Evolutionary conservation across 1,139 yeast genomes (phyloP), one percentile per base, ranked within the genome.

Genomic region (Suhomyces yuchorum): DNA sequence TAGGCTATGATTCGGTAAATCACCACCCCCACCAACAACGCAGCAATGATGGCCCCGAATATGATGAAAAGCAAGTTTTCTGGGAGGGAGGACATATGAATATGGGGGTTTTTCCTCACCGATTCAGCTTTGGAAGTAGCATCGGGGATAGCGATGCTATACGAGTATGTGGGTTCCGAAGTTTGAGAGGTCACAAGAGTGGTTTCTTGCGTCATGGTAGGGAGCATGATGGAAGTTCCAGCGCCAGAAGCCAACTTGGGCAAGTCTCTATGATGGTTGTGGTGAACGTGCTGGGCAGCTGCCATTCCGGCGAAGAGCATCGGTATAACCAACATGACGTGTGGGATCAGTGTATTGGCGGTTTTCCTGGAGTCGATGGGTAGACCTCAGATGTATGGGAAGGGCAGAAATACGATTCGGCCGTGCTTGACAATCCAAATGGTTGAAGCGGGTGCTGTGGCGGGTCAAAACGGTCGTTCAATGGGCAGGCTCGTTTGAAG

Each of bases 11-110:
- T 41, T 43, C 71, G 60, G 47, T 62, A 64, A 5, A 55, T 22
- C 2, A 63, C 46, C 2, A 68, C 41, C 7, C 60, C 51, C 9
- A 64, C 38, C 4, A 73, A 49, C 2, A 67, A 24, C 6, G 66
- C 56, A 3, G 66, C 65, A 2, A 76, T 48, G 8, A 75, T 58
- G 0, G 66, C 66, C 1, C 80, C 82, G 9, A 74, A 63, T 1
- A 74, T 62, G 18, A 77, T 72, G 56, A 78, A 77, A n/a, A 77
- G 72, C 17, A 78, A 59, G 32, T 73, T 72, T 32, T 63, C 59
- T 0, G 75, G 71, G 38, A 67, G 55, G 3, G 50, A 46, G 4
- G 67, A 48, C n/a, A 46, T 43, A 9, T 50, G 43, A 8, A 75
- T 59, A 49, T 62, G 75, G 8, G 82, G 82, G 51, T 73, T 50